Percentiles rank a stretch among this genome's conserved stretches.
These are phyloP conservation scores for Apophysomyces sp. DNA, from an alignment of 371 early-diverging fungal genomes.

Conservation along the genomic window DNA sequence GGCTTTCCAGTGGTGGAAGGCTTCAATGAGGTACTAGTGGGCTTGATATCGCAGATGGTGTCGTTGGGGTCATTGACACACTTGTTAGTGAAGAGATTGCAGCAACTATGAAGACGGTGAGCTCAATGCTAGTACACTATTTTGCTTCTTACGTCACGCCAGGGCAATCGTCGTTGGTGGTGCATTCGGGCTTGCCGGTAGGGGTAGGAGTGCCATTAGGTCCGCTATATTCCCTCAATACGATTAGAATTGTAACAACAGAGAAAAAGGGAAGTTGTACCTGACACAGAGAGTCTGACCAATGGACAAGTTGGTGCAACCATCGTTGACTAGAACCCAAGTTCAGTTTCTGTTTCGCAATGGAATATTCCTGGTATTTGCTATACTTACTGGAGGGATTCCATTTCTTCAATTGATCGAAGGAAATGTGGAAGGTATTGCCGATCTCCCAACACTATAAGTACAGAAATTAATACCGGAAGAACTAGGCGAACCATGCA, in stretches of 20 bases:
- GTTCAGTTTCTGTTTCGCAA: neutral
- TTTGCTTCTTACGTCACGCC: no score
- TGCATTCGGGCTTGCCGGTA: conserved; percentile 7
- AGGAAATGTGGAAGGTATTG: conserved; percentile 13
- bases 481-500: neutral
- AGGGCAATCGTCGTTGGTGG: conserved; percentile 13
- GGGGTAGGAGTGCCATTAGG: neutral
- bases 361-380: neutral
- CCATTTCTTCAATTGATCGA: conserved; percentile 21
- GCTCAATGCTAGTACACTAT: no score
- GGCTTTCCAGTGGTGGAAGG: conserved; percentile 3
- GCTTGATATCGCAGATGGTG: conserved; percentile 6
- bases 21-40: neutral
- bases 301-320: conserved; percentile 7
- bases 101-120: no score
- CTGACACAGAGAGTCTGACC: conserved; percentile 8
- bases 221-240: neutral
- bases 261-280: neutral
- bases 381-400: conserved; percentile 26
- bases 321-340: neutral
- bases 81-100: conserved; percentile 10
- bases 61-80: conserved; percentile 8
- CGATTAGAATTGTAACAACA: neutral
- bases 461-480: neutral
- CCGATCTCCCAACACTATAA: conserved; percentile 27